A percentile compares a stretch with the other conserved stretches of the same genome.
Evolutionary conservation across 2,329 filamentous ascomycete genomes (phyloP).

Genomic region (Aspergillus vadensis): DNA sequence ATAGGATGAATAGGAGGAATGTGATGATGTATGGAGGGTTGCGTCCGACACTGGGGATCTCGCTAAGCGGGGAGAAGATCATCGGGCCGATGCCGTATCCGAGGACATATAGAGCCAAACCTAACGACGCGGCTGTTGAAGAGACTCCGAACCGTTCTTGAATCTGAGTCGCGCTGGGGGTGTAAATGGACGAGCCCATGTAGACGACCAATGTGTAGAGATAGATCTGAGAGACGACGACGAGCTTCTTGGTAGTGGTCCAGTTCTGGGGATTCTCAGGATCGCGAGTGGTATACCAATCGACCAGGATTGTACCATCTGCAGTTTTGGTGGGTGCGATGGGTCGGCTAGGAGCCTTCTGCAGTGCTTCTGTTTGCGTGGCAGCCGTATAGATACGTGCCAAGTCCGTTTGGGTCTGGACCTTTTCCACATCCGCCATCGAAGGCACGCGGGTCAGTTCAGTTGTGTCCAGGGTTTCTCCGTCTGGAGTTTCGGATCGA

Average conservation of each 20-base stretch:
- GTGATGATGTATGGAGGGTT: conserved; percentile 10
- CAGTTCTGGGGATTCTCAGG: conserved; percentile 11
- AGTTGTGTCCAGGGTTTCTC: not conserved
- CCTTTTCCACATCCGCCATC: conserved; percentile 6
- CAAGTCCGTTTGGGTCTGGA: conserved; percentile 2
- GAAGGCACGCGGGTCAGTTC: conserved; percentile 3
- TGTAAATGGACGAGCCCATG: conserved; percentile 10
- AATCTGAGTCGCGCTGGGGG: conserved; percentile 2
- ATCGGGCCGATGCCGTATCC: conserved; percentile 9
- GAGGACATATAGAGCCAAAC: conserved; percentile 6
- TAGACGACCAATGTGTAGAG: conserved; percentile 12
- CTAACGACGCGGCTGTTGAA: conserved; percentile 4
- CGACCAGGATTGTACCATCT: conserved; percentile 6
- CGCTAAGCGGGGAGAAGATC: conserved; percentile 8
- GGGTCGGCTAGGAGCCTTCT: not conserved
- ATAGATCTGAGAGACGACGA: conserved; percentile 2
- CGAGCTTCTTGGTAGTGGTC: not conserved
- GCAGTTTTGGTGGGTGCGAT: conserved; percentile 6
- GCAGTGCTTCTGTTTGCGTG: conserved; percentile 7
- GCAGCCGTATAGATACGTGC: conserved; percentile 2
- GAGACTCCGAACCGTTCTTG: not conserved
- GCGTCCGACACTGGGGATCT: conserved; percentile 7
- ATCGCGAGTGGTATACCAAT: conserved; percentile 8
- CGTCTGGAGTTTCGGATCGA: not conserved
- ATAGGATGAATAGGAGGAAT: not conserved